Evolutionary conservation across 805 yeast species (phyloP).

Genomic region (Schizosaccharomyces cryophilus): DNA sequence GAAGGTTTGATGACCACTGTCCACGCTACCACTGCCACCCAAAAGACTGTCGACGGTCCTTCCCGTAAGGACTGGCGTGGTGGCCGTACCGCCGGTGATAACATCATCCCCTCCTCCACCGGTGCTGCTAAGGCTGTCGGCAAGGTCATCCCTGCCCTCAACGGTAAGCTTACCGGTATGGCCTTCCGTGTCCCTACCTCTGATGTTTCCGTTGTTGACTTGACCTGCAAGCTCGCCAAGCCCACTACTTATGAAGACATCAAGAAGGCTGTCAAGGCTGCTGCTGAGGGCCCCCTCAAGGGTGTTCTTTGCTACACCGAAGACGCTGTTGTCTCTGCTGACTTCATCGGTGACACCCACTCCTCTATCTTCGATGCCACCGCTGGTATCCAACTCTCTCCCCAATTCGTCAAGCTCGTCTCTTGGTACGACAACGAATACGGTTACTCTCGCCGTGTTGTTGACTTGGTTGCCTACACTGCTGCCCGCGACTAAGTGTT

Average conservation of each 20-base stretch:
- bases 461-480: constrained; percentile 62
- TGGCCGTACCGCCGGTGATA: constrained; percentile 88
- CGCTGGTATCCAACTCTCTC: constrained; percentile 74
- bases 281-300: constrained; percentile 53
- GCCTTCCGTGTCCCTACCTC: constrained; percentile 84
- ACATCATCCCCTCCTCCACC: constrained; percentile 84
- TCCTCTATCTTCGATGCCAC: constrained; percentile 76
- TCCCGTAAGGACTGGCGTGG: constrained; percentile 98
- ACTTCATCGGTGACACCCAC: constrained; percentile 61
- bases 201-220: constrained; percentile 81
- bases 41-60: constrained; percentile 91
- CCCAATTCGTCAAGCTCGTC: constrained; percentile 71
- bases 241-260: constrained; percentile 64
- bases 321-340: constrained; percentile 77
- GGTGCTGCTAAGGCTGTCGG: constrained; percentile 98
- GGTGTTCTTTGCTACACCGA: constrained; percentile 78
- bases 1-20: constrained; percentile 92
- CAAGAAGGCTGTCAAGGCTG: constrained; percentile 48
- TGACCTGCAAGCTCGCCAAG: constrained; percentile 61
- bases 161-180: constrained; percentile 87
- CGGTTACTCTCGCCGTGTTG: constrained; percentile 93
- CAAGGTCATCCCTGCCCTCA: constrained; percentile 72
- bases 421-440: constrained; percentile 92
- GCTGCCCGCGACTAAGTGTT: constrained; percentile 17
- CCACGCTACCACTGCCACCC: constrained; percentile 89